Base-by-base conservation (phyloP, 2,329 filamentous ascomycete genomes). In the Curvularia sp. region DNA sequence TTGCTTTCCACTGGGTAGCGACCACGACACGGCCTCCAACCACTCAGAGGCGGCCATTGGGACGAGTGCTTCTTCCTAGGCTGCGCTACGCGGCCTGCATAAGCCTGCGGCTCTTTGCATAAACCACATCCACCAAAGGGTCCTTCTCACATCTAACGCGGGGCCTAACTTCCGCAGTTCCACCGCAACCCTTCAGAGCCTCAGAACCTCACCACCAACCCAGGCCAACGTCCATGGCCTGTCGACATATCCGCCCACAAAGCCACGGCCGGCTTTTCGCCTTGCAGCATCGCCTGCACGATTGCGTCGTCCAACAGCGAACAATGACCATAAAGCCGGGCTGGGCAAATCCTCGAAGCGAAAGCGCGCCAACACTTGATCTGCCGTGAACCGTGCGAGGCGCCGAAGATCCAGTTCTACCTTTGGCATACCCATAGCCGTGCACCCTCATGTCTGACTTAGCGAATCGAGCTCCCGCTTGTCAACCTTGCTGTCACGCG, bases 351-450 rank as follows among this genome's bases (percentile, higher is more conserved):
- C 28, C 38, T 49, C 32, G 3, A 48, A 42, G 49, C 55, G 30
- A 42, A 18, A 21, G 19, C 54, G 51, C 30, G 36, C 21, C 39
- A 23, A 25, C 25, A 10, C 39, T 42, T 19, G 66, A 68, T 67
- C 66, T 64, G 49, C 66, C 53, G 23, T 36, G 32, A 63, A 52
- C 66, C 57, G 49, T 58, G 55, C 53, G 21, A 55, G 49, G 47
- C 54, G 56, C 57, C 64, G 59, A 54, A 48, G 59, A 64, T 61
- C 65, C 55, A 57, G 57, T 60, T 59, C 60, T 65, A 45, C 43
- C 38, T 28, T 54, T 45, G n/a, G 50, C 28, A 36, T 41, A 34
- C 45, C 38, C 27, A 46, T 41, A 19, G 34, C 45, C 50, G 50
- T 58, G 55, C 55, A n/a, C 34, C 15, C 51, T 34, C 38, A 39